A percentile compares a stretch with the other conserved stretches of the same genome.
These are phyloP conservation scores for Brettanomyces nanus DNA, from an alignment of 805 yeast genomes.

Conservation along the genomic window DNA sequence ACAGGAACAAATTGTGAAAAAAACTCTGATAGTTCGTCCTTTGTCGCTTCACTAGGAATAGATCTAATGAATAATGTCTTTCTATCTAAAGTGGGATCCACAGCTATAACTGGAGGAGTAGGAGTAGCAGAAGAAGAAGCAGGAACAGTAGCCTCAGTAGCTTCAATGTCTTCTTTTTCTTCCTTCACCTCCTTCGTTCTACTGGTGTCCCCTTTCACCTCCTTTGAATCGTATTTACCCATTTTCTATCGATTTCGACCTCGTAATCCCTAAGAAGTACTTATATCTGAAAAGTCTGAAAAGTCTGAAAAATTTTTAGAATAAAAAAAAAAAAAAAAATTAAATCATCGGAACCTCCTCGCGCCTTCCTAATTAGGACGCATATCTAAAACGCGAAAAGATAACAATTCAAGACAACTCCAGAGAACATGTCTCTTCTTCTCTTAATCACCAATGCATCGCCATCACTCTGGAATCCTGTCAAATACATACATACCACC, in stretches of 20 bases:
- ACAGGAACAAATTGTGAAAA: conserved; percentile 93
- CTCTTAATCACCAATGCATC: too few species aligned
- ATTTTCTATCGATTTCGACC: not conserved
- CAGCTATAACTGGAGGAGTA: not conserved
- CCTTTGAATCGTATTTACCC: not conserved
- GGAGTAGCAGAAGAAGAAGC: not conserved
- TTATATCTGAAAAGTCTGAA: too few species aligned
- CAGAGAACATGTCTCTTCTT: too few species aligned
- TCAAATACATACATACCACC: conserved; percentile 29
- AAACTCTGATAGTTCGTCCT: conserved; percentile 72
- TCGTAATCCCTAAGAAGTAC: too few species aligned
- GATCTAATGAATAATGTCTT: conserved; percentile 79
- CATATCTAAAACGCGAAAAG: too few species aligned
- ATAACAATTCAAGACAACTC: too few species aligned
- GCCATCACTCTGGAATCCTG: conserved; percentile 20
- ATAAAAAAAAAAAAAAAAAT: too few species aligned
- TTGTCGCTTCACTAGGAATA: conserved; percentile 72
- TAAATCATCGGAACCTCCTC: too few species aligned
- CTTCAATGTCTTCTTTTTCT: not conserved
- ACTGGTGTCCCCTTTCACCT: not conserved
- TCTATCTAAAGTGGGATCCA: conserved; percentile 35
- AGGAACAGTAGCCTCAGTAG: not conserved
- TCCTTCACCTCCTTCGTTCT: not conserved
- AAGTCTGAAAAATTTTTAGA: too few species aligned
- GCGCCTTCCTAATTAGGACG: too few species aligned